phyloP scores from a whole-genome alignment of 305 asterid genomes.

The Fraxinus platypoda region DNA sequence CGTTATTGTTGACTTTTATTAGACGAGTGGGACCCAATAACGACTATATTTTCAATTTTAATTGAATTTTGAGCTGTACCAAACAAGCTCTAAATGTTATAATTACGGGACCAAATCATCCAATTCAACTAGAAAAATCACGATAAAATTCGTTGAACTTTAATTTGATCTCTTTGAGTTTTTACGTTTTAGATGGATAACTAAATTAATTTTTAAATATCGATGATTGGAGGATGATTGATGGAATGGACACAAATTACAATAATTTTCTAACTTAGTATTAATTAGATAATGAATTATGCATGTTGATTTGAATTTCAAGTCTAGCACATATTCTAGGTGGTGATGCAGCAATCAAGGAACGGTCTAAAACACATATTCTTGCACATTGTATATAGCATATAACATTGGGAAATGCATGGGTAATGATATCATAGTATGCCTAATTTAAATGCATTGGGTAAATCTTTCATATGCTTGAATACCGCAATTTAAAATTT shows the following conservation, averaged over 20 bases:
- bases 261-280: too few relatives aligned
- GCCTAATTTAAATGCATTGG: too few relatives aligned
- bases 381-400: slow-evolving; percentile 11
- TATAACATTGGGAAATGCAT: slow-evolving; percentile 12
- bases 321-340: neutral
- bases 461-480: too few relatives aligned
- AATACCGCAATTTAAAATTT: too few relatives aligned
- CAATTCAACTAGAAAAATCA: neutral
- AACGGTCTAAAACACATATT: slow-evolving; percentile 17
- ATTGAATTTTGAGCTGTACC: too few relatives aligned
- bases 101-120: neutral
- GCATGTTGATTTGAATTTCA: slow-evolving; percentile 12
- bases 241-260: neutral
- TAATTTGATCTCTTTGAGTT: neutral
- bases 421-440: too few relatives aligned
- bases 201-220: neutral
- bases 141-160: neutral
- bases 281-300: neutral
- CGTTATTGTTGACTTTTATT: too few relatives aligned
- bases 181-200: neutral
- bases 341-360: neutral
- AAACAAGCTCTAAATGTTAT: too few relatives aligned
- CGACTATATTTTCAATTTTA: too few relatives aligned
- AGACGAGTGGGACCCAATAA: too few relatives aligned
- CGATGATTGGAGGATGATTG: neutral